phyloP scores from a whole-genome alignment of 768 basidiomycete genomes.

The Termitomyces eurrhizus region DNA sequence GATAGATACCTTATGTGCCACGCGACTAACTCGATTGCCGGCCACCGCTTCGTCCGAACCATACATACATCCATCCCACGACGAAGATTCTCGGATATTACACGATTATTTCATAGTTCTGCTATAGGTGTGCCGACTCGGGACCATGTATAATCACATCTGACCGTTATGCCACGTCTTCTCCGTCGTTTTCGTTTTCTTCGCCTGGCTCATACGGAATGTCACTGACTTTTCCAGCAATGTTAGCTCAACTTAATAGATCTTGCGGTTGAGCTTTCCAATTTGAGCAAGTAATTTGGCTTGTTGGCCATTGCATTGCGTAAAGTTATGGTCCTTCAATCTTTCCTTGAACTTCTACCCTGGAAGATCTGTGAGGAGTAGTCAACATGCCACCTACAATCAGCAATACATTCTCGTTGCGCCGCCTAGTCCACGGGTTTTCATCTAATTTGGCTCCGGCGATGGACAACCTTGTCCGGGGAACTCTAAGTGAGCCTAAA shows the following conservation, averaged over 20 bases:
- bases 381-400: not conserved
- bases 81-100: not conserved
- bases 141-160: not conserved
- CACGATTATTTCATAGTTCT: not conserved
- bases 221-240: not conserved
- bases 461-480: not conserved
- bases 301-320: not conserved
- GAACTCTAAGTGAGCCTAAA: not conserved
- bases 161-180: not conserved
- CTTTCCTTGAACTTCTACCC: not conserved
- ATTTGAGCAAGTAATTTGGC: not conserved
- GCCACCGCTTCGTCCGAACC: not conserved
- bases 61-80: too few relatives aligned
- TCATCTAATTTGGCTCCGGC: not conserved
- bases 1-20: not conserved
- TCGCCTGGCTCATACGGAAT: not conserved
- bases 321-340: not conserved
- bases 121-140: not conserved
- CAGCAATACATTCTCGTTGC: not conserved
- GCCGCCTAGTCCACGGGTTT: not conserved
- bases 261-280: not conserved
- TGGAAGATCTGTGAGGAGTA: not conserved
- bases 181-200: not conserved
- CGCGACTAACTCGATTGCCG: not conserved
- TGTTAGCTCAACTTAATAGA: not conserved